phyloP scores from a whole-genome alignment of 495 filamentous ascomycete species.

The Apodospora peruviana region DNA sequence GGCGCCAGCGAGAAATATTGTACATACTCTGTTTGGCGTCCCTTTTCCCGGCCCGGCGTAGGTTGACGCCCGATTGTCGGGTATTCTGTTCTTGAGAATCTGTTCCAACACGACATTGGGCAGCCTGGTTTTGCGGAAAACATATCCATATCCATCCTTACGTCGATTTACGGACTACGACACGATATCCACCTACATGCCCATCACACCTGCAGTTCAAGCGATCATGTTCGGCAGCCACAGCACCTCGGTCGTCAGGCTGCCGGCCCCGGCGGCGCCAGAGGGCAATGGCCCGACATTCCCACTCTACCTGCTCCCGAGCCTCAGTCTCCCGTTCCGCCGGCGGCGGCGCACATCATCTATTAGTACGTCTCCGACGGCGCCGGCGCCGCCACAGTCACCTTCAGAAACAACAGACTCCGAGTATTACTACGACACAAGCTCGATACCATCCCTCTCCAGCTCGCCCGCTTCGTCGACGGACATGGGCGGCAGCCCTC shows the following conservation, averaged over 20 bases:
- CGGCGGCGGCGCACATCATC: slow-evolving; percentile 20
- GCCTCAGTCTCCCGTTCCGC: slow-evolving; percentile 38
- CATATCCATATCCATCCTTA: too few relatives aligned
- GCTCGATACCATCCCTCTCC: slow-evolving; percentile 14
- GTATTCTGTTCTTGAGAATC: not conserved
- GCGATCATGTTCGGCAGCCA: slow-evolving; percentile 21
- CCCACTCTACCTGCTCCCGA: slow-evolving; percentile 46
- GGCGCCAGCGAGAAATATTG: too few relatives aligned
- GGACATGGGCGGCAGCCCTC: slow-evolving; percentile 13
- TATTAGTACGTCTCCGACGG: not conserved
- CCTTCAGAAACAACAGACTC: slow-evolving; percentile 2
- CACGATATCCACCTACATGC: too few relatives aligned
- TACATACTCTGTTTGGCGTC: not conserved
- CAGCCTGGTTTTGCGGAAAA: too few relatives aligned
- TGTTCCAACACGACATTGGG: too few relatives aligned
- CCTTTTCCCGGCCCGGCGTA: not conserved
- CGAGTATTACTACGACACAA: not conserved
- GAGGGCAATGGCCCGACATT: slow-evolving; percentile 35
- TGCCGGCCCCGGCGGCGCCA: slow-evolving; percentile 2
- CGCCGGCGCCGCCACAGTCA: not conserved
- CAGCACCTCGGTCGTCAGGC: slow-evolving; percentile 6
- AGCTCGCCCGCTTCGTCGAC: slow-evolving; percentile 30
- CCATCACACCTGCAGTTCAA: too few relatives aligned
- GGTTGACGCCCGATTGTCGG: too few relatives aligned
- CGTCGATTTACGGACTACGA: too few relatives aligned